A percentile compares a stretch with the other conserved stretches of the same genome.
Conservation (phyloP, 2,329 filamentous ascomycete species). For the Ophiostoma sp. region DNA sequence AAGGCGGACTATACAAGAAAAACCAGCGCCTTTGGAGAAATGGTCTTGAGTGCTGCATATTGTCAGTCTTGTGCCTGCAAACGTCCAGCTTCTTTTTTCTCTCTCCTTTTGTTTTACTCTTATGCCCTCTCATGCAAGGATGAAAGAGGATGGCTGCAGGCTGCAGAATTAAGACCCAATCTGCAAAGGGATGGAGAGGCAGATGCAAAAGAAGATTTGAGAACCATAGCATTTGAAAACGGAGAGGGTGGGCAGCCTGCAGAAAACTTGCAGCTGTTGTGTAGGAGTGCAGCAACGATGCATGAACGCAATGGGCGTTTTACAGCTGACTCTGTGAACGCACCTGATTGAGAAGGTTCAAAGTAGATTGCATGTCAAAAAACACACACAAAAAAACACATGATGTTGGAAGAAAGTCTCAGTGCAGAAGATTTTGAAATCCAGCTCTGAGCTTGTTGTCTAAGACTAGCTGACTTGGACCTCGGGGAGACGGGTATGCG, state of each 20-base stretch:
- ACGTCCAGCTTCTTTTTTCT: background rate
- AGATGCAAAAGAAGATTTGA: background rate
- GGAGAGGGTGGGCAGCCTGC: constrained; percentile 4
- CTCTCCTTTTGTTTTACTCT: background rate
- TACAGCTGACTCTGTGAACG: constrained; percentile 1
- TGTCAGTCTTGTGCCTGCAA: no score
- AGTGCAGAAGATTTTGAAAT: background rate
- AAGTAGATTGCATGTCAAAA: background rate
- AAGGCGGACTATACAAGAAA: background rate
- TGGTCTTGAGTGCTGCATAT: background rate
- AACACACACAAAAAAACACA: background rate
- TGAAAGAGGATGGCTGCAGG: background rate
- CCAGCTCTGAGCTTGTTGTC: background rate
- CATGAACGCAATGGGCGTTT: background rate
- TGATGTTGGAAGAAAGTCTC: background rate
- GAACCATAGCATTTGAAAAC: background rate
- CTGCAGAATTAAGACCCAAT: background rate
- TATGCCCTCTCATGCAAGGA: background rate
- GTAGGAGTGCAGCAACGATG: background rate
- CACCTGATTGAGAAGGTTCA: no score
- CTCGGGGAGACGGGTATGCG: background rate
- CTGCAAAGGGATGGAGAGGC: background rate
- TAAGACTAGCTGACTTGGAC: background rate
- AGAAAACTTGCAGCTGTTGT: background rate
- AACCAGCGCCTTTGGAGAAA: no score